Conservation (phyloP, 2,329 filamentous ascomycete genomes). For the Geosmithia morbida region DNA sequence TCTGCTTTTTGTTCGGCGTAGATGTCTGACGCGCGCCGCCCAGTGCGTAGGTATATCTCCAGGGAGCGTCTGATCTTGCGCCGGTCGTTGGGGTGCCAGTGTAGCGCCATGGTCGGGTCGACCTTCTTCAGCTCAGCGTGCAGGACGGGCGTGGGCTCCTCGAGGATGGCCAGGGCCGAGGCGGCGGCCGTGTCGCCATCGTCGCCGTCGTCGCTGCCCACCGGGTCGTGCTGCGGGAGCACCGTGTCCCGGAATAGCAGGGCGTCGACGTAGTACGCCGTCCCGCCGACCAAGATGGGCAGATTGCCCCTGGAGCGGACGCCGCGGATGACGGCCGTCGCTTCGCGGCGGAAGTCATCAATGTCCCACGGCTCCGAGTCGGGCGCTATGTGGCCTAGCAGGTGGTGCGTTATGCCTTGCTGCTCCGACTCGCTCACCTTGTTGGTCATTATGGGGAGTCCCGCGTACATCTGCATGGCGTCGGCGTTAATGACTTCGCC, state of each 20-base stretch:
- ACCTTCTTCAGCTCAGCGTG: conserved; percentile 60
- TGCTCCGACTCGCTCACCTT: conserved; percentile 68
- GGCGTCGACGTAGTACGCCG: conserved; percentile 87
- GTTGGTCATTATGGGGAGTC: conserved; percentile 89
- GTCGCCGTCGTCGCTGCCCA: background rate
- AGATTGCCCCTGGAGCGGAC: conserved; percentile 67
- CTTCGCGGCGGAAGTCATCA: conserved; percentile 58
- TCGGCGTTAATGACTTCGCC: conserved; percentile 96
- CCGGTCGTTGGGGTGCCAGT: conserved; percentile 88
- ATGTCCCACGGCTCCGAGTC: conserved; percentile 75
- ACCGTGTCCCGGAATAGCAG: conserved; percentile 63
- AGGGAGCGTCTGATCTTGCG: conserved; percentile 83
- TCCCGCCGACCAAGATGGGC: conserved; percentile 86
- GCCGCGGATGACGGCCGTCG: conserved; percentile 54
- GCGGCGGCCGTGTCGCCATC: background rate
- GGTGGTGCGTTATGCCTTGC: conserved; percentile 71
- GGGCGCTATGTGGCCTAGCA: conserved; percentile 65
- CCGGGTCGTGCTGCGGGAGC: conserved; percentile 16
- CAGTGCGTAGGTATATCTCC: conserved; percentile 78
- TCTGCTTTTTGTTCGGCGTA: conserved; percentile 60
- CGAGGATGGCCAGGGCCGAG: conserved; percentile 49
- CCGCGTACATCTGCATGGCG: conserved; percentile 93
- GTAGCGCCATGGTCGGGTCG: conserved; percentile 76
- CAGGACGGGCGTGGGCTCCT: conserved; percentile 56
- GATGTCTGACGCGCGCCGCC: conserved; percentile 67